phyloP scores from a whole-genome alignment of 805 yeast genomes.

The Myxozyma nipponensis region DNA sequence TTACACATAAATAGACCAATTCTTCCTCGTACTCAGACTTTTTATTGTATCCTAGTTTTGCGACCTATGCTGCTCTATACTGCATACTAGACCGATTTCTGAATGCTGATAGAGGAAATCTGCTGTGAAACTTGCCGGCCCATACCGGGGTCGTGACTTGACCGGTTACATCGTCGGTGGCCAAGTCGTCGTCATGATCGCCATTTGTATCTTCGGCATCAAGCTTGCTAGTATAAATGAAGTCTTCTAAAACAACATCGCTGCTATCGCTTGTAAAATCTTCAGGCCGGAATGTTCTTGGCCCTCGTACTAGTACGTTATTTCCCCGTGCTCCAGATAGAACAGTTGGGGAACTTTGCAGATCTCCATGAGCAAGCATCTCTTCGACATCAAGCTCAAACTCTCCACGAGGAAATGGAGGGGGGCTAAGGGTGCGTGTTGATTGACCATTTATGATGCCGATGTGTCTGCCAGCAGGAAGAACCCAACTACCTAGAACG shows the following conservation, averaged over 20 bases:
- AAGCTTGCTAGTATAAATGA: slow-evolving; percentile 81
- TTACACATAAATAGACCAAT: too few species aligned
- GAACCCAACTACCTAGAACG: slow-evolving; percentile 85
- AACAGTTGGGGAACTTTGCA: slow-evolving; percentile 13
- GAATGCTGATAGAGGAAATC: slow-evolving; percentile 84
- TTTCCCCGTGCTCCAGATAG: slow-evolving; percentile 29
- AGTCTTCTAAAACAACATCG: slow-evolving; percentile 66
- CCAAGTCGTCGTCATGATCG: slow-evolving; percentile 45
- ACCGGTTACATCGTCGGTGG: slow-evolving; percentile 6
- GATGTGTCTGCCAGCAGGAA: slow-evolving; percentile 70
- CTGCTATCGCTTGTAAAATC: slow-evolving; percentile 38
- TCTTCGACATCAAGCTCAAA: not conserved
- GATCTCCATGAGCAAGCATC: not conserved
- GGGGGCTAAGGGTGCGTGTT: slow-evolving; percentile 72
- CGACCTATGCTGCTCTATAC: slow-evolving; percentile 19
- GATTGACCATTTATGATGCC: slow-evolving; percentile 93
- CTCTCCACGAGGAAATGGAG: slow-evolving; percentile 29
- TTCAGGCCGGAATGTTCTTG: slow-evolving; percentile 4
- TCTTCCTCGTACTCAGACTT: too few species aligned
- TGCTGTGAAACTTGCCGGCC: slow-evolving; percentile 42
- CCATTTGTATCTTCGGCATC: slow-evolving; percentile 74
- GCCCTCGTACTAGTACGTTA: not conserved
- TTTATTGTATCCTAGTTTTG: too few species aligned
- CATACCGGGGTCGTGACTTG: slow-evolving; percentile 38
- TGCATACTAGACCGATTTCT: slow-evolving; percentile 61